Percentiles rank a stretch among this genome's conserved stretches.
Evolutionary conservation across 495 filamentous ascomycete species (phyloP).

Genomic region (Aspergillus indologenus): DNA sequence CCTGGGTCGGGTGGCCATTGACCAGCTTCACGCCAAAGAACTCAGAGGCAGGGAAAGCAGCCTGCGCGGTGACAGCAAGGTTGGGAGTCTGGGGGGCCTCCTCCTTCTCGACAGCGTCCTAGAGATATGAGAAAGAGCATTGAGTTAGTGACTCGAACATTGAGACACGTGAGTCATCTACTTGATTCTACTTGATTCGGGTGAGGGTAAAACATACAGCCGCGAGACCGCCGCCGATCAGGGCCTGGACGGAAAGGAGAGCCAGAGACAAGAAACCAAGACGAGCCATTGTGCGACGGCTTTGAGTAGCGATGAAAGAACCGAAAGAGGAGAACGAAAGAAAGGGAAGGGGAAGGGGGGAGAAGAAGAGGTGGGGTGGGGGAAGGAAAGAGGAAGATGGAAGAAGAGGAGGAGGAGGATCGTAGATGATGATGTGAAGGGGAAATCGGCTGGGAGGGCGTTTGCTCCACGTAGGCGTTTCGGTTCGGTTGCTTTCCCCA

Average conservation of each 20-base stretch:
- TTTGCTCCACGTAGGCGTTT: slow-evolving; percentile 29
- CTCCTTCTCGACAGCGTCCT: slow-evolving; percentile 48
- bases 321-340: slow-evolving; percentile 21
- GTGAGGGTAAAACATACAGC: slow-evolving; percentile 50
- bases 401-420: slow-evolving; percentile 14
- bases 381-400: slow-evolving; percentile 7
- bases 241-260: slow-evolving; percentile 65
- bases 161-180: slow-evolving; percentile 12
- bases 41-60: slow-evolving; percentile 82
- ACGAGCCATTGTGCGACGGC: slow-evolving; percentile 61
- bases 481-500: slow-evolving; percentile 13
- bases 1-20: slow-evolving; percentile 84
- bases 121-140: slow-evolving; percentile 1
- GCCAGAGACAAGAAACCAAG: slow-evolving; percentile 68
- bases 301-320: slow-evolving; percentile 13
- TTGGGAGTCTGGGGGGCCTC: slow-evolving; percentile 48
- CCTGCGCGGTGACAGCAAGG: slow-evolving; percentile 70
- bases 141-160: slow-evolving; percentile 28
- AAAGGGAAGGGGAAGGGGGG: slow-evolving; percentile 17
- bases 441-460: slow-evolving; percentile 5
- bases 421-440: neutral
- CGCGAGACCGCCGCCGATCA: slow-evolving; percentile 58
- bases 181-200: slow-evolving; percentile 8
- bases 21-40: slow-evolving; percentile 95
- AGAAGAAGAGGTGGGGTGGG: slow-evolving; percentile 12